Evolutionary conservation across 1,284 basidiomycete species (phyloP).

Genomic region (Microbotryum saponariae): DNA sequence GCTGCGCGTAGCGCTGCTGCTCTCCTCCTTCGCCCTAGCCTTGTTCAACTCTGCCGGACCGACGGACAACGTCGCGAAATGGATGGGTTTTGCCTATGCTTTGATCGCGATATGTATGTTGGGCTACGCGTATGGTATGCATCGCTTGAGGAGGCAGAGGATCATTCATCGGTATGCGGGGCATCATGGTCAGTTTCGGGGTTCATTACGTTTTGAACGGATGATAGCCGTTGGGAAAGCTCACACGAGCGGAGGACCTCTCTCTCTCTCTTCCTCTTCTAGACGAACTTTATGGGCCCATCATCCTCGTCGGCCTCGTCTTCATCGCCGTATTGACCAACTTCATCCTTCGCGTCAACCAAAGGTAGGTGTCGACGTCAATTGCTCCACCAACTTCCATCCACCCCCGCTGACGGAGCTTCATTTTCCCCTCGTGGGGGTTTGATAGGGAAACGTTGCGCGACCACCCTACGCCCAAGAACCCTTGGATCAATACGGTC

Average conservation of each 20-base stretch:
- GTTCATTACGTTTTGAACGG: too few relatives aligned
- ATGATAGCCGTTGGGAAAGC: too few relatives aligned
- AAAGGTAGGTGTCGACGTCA: slow-evolving; percentile 9
- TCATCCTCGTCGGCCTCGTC: slow-evolving; percentile 67
- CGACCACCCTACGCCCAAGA: slow-evolving; percentile 25
- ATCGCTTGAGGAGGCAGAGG: slow-evolving; percentile 81
- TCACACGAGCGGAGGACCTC: too few relatives aligned
- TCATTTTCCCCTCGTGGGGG: background rate
- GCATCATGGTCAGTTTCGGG: slow-evolving; percentile 62
- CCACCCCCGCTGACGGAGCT: background rate
- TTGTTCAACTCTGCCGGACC: slow-evolving; percentile 70
- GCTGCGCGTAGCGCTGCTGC: slow-evolving; percentile 57
- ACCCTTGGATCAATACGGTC: slow-evolving; percentile 17
- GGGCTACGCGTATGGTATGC: slow-evolving; percentile 76
- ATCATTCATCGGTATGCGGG: slow-evolving; percentile 86
- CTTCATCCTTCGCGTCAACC: slow-evolving; percentile 59
- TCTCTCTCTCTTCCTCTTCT: background rate
- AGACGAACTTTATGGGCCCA: slow-evolving; percentile 73
- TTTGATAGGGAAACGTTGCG: slow-evolving; percentile 14
- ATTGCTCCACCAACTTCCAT: too few relatives aligned
- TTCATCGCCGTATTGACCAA: slow-evolving; percentile 79
- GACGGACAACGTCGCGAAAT: slow-evolving; percentile 58
- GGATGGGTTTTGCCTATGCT: slow-evolving; percentile 80
- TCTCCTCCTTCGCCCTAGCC: slow-evolving; percentile 77
- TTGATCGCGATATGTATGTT: slow-evolving; percentile 47